A percentile compares a stretch with the other conserved stretches of the same genome.
These are phyloP conservation scores for Leccinum pellstonianum DNA, from an alignment of 768 basidiomycete species.

Conservation along the genomic window DNA sequence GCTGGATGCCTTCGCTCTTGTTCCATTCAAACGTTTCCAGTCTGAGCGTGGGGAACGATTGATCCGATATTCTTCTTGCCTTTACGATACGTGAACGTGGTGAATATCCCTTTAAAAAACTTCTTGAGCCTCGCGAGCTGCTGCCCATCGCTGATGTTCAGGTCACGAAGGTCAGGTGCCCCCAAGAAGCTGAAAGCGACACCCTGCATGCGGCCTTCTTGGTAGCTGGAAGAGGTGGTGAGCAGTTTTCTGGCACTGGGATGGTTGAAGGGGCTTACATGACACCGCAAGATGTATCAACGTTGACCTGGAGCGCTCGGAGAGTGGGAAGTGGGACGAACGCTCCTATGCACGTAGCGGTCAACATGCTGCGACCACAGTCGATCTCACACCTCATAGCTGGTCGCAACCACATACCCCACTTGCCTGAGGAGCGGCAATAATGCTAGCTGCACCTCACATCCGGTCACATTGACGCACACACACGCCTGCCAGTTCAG, in stretches of 20 bases:
- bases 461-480: no score
- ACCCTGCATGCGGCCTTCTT: conserved; percentile 25
- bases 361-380: not conserved
- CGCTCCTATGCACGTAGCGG: conserved; percentile 35
- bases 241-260: not conserved
- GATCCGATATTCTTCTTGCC: conserved; percentile 37
- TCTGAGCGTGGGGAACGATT: conserved; percentile 39
- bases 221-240: conserved; percentile 21
- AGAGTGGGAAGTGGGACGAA: conserved; percentile 38
- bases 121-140: conserved; percentile 36
- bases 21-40: conserved; percentile 39
- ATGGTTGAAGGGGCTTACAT: conserved; percentile 34
- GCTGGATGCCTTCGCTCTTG: conserved; percentile 15
- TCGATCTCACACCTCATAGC: no score
- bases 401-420: no score
- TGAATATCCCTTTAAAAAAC: conserved; percentile 37
- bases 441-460: no score
- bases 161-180: conserved; percentile 27
- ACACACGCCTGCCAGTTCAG: no score
- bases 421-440: no score
- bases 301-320: conserved; percentile 41
- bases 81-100: conserved; percentile 31
- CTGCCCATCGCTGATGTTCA: conserved; percentile 25
- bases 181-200: conserved; percentile 34
- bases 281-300: conserved; percentile 47